Evolutionary conservation across 495 filamentous ascomycete genomes (phyloP), one percentile per base, ranked within the genome.

Genomic region (Neurospora cerealis): DNA sequence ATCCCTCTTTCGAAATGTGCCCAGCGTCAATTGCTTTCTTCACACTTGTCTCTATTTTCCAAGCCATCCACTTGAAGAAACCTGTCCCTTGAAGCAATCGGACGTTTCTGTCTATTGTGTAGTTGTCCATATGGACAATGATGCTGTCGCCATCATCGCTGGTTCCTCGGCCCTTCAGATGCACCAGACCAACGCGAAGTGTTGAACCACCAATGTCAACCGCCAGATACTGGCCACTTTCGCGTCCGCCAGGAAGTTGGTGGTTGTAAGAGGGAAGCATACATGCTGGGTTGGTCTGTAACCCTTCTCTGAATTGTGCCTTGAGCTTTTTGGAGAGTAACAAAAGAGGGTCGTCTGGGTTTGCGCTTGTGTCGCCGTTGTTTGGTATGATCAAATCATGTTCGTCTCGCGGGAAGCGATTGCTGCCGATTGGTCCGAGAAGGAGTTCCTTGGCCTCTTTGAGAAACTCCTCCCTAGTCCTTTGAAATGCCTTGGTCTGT

Each of bases 61-160:
- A 87, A 4, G 93, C 92, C 82, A 97, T 95, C 93, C 93, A 97
- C 66, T 90, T 85, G 75, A 96, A 97, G 66, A 95, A 89, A 13
- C 76, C 78, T 66, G 80, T 73, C n/a, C 87, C 87, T 36, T 80
- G 79, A 5, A 88, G 79, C 46, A 77, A 77, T 75, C 83, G 86
- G 42, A 87, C 77, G 36, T 80, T 76, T 36, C 78, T 80, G 71
- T 83, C 83, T 78, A 89, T 89, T 79, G 85, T 86, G 79, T 86
- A 88, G 54, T 80, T 83, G 69, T 81, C 79, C 77, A 85, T 83
- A 24, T 80, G 83, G 69, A 87, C 74, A 69, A 89, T 87, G 37
- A 75, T 74, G 69, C 76, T 81, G 76, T 82, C 80, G 19, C 21
- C 24, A 6, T 72, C 13, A 17, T 74, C 15, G 72, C 70, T 72